phyloP scores from a whole-genome alignment of 176 grass and related monocot species.

The Bothriochloa decipiens region DNA sequence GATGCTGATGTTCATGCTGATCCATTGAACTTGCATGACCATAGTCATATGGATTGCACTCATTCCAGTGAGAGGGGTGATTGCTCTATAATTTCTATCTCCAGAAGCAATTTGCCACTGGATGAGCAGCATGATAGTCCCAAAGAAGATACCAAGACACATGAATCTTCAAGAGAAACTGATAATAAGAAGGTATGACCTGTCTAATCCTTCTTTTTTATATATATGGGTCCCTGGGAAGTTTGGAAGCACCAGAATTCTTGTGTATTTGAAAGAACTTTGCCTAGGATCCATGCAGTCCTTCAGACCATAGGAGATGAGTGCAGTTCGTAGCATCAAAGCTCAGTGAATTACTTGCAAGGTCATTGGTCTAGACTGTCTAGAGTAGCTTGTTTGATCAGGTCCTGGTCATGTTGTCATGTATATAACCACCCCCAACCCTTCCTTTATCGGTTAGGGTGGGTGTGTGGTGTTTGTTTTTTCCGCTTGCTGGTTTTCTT shows the following conservation, averaged over 20 bases:
- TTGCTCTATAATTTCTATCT: constrained; percentile 34
- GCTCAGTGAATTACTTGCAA: neutral
- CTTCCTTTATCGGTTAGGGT: neutral
- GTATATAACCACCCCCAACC: neutral
- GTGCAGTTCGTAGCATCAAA: neutral
- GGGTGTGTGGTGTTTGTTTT: neutral
- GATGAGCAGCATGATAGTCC: constrained; percentile 30
- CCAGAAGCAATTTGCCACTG: constrained; percentile 39
- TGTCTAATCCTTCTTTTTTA: constrained; percentile 26
- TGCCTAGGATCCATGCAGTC: neutral
- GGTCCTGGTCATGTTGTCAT: neutral
- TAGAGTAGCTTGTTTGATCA: neutral
- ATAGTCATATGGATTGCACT: constrained; percentile 52
- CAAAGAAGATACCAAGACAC: constrained; percentile 19
- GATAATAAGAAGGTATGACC: constrained; percentile 56
- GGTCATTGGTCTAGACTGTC: neutral
- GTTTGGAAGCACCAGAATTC: neutral
- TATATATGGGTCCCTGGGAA: neutral
- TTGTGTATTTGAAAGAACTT: neutral
- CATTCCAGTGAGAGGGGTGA: constrained; percentile 42
- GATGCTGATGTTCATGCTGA: constrained; percentile 56
- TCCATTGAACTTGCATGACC: constrained; percentile 44
- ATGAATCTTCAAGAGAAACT: constrained; percentile 35
- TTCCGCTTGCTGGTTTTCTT: too few species aligned
- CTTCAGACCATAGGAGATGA: neutral